Base-by-base conservation (phyloP, 129 eudicot genomes). In the Tagetes patula region DNA sequence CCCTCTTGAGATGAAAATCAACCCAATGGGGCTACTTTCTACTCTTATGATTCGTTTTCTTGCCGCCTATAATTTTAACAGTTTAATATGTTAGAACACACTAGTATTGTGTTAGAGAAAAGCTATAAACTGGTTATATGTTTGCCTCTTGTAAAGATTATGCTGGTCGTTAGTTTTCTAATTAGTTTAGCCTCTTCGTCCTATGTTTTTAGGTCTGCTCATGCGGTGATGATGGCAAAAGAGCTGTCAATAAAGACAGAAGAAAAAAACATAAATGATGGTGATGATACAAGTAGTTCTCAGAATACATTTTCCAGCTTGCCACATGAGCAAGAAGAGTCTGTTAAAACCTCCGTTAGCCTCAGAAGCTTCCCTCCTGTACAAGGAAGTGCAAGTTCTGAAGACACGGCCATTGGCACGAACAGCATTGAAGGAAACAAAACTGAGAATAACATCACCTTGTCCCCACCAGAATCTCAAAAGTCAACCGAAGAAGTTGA, bases 301-400 rank as follows among this genome's bases (percentile, higher is more conserved):
- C 90, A 89, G 73, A 90, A 93, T 73, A 56, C 52, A 33, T 56
- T 56, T 42, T 55, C 67, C 27, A 88, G 96, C 79, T 77, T 88
- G 79, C 92, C 97, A 58, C 87, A 81, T 75, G 97, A 91, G 42
- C 95, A 82, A 38, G 99, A 95, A 27, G 90, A 83, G 65, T 91
- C 96, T 30, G 78, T 71, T 20, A 91, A 88, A 70, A 90, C 94
- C 70, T 88, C 99, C 52, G 79, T 86, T 75, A 91, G 96, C 69
- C 62, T 83, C 31, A 84, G 80, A 60, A 91, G 95, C 90, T 91
- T 84, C 78, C 86, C 96, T 13, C 91, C 85, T 69, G 96, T 77
- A 48, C 87, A 93, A 68, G 86, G 76, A 46, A 90, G 99, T 89
- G 75, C 91, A 47, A 88, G 94, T 80, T 95, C 99, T 43, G 99